Base-by-base conservation (phyloP, 495 filamentous ascomycete species). In the Penicillium roqueforti region DNA sequence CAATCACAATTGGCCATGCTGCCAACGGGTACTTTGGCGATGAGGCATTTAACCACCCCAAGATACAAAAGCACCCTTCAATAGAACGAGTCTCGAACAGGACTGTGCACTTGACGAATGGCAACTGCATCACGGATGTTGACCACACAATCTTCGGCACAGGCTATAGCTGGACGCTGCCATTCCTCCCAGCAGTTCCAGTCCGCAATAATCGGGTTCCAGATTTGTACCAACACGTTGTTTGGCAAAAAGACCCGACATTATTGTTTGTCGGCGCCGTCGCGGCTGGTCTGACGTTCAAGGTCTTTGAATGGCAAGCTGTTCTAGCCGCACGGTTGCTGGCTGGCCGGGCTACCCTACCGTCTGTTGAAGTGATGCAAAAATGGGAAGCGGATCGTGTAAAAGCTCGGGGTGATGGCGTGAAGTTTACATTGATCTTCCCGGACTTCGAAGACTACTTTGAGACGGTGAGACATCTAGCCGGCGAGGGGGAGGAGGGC, bases 401-500 rank as follows among this genome's bases (percentile, higher is more conserved):
- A 4, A 61, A 61, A 34, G 44, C 11, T 3, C 60, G 58, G 14
- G 76, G 75, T 3, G 74, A 77, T 45, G 69, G 72, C 0, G 61
- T 59, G 18, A 63, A 59, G 16, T 80, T 78, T 34, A 65, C 63
- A 5, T 14, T 66, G 11, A 51, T 80, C 1, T 60, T 59, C 29
- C 74, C 75, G 0, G 72, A 80, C 45, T 76, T 77, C 47, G 69
- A 73, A 55, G 67, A 70, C 9, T 75, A 79, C 51, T 79, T 77
- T 47, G 71, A 78, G 38, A 40, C 38, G 9, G 18, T 20, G 38
- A 40, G 38, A 38, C 7, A 2, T 8, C 7, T 38, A 1, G 36
- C 36, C 1, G 36, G 36, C 3, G 36, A 38, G 36, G 36, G 36
- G 7, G 36, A 38, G 14, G 19, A 22, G 4, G 11, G 11, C 38